Evolutionary conservation across 2,329 filamentous ascomycete genomes (phyloP), one percentile per base, ranked within the genome.

Genomic region (Lanzia echinophila): DNA sequence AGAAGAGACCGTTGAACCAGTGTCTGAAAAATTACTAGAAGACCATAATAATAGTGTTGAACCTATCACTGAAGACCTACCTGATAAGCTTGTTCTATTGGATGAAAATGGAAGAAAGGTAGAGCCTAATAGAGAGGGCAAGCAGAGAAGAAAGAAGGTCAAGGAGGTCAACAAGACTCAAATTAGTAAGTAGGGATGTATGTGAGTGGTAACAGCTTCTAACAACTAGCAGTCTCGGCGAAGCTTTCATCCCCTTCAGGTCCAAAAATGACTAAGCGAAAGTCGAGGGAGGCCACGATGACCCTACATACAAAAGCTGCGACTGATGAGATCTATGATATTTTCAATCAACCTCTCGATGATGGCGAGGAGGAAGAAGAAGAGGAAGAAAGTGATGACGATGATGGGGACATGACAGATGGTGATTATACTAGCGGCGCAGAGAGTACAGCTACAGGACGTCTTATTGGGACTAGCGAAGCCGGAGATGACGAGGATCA

Each of bases 271-370:
- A 87, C 85, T 60, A 94, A 87, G 68, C 84, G 84, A 62, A 63
- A 69, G 62, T 60, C 77, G 11, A 72, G 76, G 34, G 92, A 97
- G 70, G 88, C 91, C n/a, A 99, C 94, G 1, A 96, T 99, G 91
- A 99, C 94, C 0, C 82, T 99, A 60, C 90, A 97, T 67, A 99
- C 94, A 12, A 88, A 83, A 63, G 92, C 94, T 60, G 94, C 94
- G 4, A 96, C 92, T 58, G 91, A 97, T 63, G 94, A 99, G 63
- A 96, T 99, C 50, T 97, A 97, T 65, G 90, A 90, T 55, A 89
- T 99, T 46, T 99, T 97, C 72, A 97, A 94, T 65, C 88, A 94
- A 55, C 92, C 94, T 1, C 70, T 92, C 19, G 71, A 73, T 53
- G 68, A 60, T 57, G 66, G 60, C 15, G 61, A 68, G 1, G 50